Percentiles rank a stretch among this genome's conserved stretches.
phyloP scores from a whole-genome alignment of 179 eudicot species.

The Carnegiea gigantea region DNA sequence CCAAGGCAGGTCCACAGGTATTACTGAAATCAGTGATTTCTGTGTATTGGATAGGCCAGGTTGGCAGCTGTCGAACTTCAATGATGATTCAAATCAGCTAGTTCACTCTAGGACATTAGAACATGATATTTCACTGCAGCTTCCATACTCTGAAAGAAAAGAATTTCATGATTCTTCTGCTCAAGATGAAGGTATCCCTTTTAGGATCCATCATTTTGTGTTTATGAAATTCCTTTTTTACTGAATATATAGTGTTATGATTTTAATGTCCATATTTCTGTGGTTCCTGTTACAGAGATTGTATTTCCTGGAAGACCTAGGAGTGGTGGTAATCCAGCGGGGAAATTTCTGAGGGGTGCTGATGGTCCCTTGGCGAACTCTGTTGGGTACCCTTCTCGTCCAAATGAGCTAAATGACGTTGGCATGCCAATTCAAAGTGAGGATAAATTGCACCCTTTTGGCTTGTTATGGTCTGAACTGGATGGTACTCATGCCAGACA shows the following conservation, averaged over 20 bases:
- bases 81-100: conserved; percentile 37
- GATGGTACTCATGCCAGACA: conserved; percentile 54
- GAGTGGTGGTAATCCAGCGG: conserved; percentile 50
- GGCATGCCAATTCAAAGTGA: conserved; percentile 40
- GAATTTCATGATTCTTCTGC: conserved; percentile 50
- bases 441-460: conserved; percentile 86
- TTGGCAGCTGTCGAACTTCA: conserved; percentile 56
- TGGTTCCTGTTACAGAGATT: conserved; percentile 50
- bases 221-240: not conserved
- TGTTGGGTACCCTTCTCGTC: conserved; percentile 34
- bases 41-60: conserved; percentile 34
- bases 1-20: conserved; percentile 35
- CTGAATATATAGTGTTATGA: not conserved
- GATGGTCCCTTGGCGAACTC: conserved; percentile 41
- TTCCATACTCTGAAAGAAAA: conserved; percentile 38
- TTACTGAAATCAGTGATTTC: conserved; percentile 38
- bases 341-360: conserved; percentile 37
- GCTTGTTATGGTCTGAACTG: conserved; percentile 90
- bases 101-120: conserved; percentile 37
- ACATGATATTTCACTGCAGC: conserved; percentile 39
- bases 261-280: conserved; percentile 4
- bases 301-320: conserved; percentile 87
- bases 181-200: conserved; percentile 74
- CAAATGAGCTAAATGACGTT: conserved; percentile 40
- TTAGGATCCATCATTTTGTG: not conserved